Percentiles rank a stretch among this genome's conserved stretches.
phyloP scores from a whole-genome alignment of 2,329 filamentous ascomycete genomes.

The Microdochium bolleyi region DNA sequence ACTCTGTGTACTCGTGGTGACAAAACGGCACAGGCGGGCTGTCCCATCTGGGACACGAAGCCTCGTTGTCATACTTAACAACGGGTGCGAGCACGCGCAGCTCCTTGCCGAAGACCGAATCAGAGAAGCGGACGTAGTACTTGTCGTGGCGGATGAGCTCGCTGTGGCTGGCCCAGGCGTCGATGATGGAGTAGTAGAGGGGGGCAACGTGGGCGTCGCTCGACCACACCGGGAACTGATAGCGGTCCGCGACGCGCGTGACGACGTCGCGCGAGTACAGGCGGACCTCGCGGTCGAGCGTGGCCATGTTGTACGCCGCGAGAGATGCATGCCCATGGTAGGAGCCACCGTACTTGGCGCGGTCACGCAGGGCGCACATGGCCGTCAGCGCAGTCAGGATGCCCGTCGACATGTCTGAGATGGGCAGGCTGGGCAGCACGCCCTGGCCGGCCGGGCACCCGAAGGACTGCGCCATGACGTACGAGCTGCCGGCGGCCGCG shows the following conservation, averaged over 20 bases:
- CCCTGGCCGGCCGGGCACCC: conserved; percentile 15
- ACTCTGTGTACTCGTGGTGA: not conserved
- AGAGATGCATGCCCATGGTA: conserved; percentile 21
- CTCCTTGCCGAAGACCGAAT: conserved; percentile 12
- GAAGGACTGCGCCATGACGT: conserved; percentile 20
- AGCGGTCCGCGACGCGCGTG: conserved; percentile 12
- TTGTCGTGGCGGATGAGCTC: conserved; percentile 10
- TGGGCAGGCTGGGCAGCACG: conserved; percentile 21
- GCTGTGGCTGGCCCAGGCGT: conserved; percentile 13
- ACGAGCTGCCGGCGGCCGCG: conserved; percentile 21
- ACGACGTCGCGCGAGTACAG: conserved; percentile 18
- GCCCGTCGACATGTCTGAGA: conserved; percentile 26
- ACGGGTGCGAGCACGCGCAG: conserved; percentile 16
- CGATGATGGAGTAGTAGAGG: conserved; percentile 12
- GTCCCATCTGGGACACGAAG: conserved; percentile 9
- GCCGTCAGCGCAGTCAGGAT: conserved; percentile 20
- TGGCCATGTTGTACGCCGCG: conserved; percentile 15
- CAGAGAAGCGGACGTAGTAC: conserved; percentile 14
- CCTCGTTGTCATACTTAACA: conserved; percentile 10
- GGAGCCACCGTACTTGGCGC: conserved; percentile 20
- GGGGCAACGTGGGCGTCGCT: conserved; percentile 16
- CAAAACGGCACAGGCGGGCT: conserved; percentile 12
- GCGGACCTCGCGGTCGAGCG: conserved; percentile 19
- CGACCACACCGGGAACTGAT: conserved; percentile 16
- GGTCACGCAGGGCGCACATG: conserved; percentile 21